Evolutionary conservation across 2,329 filamentous ascomycete species (phyloP).

Genomic region (Ophioceras dolichostomum): DNA sequence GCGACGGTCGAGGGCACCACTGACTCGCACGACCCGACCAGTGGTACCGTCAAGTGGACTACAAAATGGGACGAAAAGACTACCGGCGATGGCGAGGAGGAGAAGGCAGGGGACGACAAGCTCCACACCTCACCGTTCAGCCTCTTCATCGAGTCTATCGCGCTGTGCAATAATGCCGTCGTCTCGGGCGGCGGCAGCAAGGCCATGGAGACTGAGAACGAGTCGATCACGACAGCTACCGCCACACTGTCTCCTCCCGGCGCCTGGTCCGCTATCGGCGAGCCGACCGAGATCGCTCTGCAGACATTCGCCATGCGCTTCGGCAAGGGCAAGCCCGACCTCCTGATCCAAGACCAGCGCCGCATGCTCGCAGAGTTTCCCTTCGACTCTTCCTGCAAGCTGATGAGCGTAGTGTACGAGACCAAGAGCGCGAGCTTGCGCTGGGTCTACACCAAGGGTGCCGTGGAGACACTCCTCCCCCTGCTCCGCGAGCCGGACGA

Average conservation of each 20-base stretch:
- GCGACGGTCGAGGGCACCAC: conserved; percentile 41
- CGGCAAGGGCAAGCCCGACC: conserved; percentile 35
- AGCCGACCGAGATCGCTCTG: conserved; percentile 59
- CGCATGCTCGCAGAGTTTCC: conserved; percentile 38
- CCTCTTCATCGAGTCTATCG: conserved; percentile 39
- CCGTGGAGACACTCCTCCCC: conserved; percentile 44
- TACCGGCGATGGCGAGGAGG: too few relatives aligned
- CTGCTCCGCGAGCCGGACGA: conserved; percentile 34
- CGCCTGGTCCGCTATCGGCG: conserved; percentile 48
- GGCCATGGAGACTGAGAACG: conserved; percentile 3
- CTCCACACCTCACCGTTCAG: conserved; percentile 20
- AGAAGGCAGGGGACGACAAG: conserved; percentile 12
- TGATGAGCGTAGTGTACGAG: conserved; percentile 44
- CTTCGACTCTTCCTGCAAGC: conserved; percentile 53
- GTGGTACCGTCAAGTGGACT: conserved; percentile 35
- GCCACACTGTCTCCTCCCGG: conserved; percentile 31
- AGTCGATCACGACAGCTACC: conserved; percentile 25
- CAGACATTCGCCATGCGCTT: conserved; percentile 56
- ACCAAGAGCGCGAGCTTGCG: not conserved
- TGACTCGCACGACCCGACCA: conserved; percentile 49
- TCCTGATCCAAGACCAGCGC: conserved; percentile 18
- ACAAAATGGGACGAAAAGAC: conserved; percentile 25
- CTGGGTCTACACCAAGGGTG: conserved; percentile 36
- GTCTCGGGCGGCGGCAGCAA: conserved; percentile 29
- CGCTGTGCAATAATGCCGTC: conserved; percentile 48